These are phyloP conservation scores for Reutealis trisperma DNA, from an alignment of 345 rosid species.

Conservation along the genomic window DNA sequence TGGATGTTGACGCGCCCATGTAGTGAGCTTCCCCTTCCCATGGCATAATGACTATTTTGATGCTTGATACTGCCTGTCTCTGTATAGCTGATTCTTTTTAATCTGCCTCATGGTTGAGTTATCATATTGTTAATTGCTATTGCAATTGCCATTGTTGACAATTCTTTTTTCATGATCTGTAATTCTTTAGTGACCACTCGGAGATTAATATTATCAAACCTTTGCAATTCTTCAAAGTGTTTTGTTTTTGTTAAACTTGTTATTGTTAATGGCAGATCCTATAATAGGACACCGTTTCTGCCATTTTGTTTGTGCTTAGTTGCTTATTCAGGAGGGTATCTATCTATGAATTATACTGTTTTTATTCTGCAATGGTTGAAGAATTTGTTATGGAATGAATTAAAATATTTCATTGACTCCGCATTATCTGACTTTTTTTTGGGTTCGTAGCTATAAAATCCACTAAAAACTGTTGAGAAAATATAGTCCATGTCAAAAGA, in stretches of 20 bases:
- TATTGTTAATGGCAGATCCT: background rate
- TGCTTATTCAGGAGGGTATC: background rate
- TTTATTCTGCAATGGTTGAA: background rate
- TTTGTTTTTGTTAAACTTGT: background rate
- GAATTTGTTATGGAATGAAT: background rate
- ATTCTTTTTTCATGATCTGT: background rate
- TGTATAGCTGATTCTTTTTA: background rate
- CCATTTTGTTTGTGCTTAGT: background rate
- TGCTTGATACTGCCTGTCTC: background rate
- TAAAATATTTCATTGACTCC: no score
- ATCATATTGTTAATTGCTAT: background rate
- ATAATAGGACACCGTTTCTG: background rate
- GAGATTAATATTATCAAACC: background rate
- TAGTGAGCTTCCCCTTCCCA: background rate
- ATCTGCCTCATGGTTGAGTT: background rate
- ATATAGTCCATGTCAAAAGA: background rate
- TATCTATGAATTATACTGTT: background rate
- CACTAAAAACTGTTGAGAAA: background rate
- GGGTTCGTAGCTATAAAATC: background rate
- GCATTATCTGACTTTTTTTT: background rate
- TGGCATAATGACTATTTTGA: background rate
- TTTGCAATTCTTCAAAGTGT: background rate
- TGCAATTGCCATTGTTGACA: background rate
- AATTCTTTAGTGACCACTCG: background rate
- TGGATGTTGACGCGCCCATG: background rate